Evolutionary conservation across 805 yeast genomes (phyloP), one percentile per base, ranked within the genome.

Genomic region (Blastobotrys mokoenaii): DNA sequence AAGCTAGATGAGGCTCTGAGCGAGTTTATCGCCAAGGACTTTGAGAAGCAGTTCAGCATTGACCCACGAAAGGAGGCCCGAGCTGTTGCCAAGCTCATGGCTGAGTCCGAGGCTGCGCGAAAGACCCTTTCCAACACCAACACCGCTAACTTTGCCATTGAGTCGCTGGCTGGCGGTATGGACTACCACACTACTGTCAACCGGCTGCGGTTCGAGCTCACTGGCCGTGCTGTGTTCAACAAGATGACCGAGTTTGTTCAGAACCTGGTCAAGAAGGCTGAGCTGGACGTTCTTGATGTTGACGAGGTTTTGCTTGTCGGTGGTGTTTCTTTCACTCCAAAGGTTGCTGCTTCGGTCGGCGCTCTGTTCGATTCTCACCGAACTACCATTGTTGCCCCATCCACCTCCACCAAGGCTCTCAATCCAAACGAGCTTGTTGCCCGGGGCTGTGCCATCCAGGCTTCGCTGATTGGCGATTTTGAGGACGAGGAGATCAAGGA

Each of bases 371-470:
- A 95, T 52, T 93, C 84, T 64, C 53, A 54, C 43, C 64, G 82
- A 40, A 80, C 87, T 45, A 75, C 70, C 44, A 74, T 89, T 45
- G 71, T 80, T 50, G 80, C 97, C 20, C 95, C 97, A 53, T 69
- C 82, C 31, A 43, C 56, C 20, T 90, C 85, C 64, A 56, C 84
- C 50, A 87, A 86, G 68, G 84, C 93, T 46, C 63, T 80, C 50
- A 78, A 85, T 68, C 97, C 98, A 49, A 81, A 85, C 61, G 97
- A 93, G 71, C 74, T 88, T 60, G 72, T 83, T 53, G 81, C 95
- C 53, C 82, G 94, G 61, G 98, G 98, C 69, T 94, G 96, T 48
- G 96, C 97, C 51, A 76, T 90, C 63, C 97, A 93, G 74, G 98
- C 96, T 43, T 79, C 95, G 33, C 61, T 79, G 50, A 72, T 90